Evolutionary conservation across 176 grass and related monocot genomes (phyloP), one percentile per base, ranked within the genome.

Genomic region (Rhynchospora breviuscula): DNA sequence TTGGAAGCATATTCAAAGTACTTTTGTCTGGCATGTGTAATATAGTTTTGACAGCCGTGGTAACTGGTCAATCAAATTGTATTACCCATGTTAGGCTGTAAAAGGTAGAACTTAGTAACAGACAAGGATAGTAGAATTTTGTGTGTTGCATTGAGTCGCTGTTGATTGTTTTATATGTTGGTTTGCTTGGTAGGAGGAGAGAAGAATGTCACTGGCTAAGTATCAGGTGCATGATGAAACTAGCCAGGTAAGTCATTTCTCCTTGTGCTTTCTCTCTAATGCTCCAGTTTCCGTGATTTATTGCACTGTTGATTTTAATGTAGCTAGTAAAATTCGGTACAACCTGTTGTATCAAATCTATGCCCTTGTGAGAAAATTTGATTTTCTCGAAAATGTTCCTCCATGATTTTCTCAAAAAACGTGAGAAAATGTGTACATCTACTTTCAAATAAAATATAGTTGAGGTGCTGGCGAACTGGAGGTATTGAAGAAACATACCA

Each of bases 191-290:
- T 86, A 99, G 97, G 97, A 99, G 88, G 97, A 99, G 89, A 92
- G 97, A 94, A 93, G 97, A 85, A 81, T 99, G 67, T 90, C 91
- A 0, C 66, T 92, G 21, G 52, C 88, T 12, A 96, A 90, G 61
- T 99, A 99, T 89, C 93, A 92, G 87, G 88, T 99, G 89, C 97
- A 96, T 94, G 97, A 99, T 84, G 97, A 99, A 99, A 99, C 97
- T 86, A 99, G 93, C 93, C 93, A 99, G 97, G 97, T 99, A 99
- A 99, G 97, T 99, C 87, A 7, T 91, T 81, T 40, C 51, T 87
- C 67, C 45, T 67, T 79, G 70, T 83, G 57, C 81, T 93, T 86
- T 10, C 62, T 76, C 69, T 87, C 81, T 83, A 68, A 82, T 89
- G 31, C 31, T 31, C 11, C 13, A 59, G 7, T 52, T 48, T 67